Evolutionary conservation across 345 rosid genomes (phyloP).

Genomic region (Balakata baccata): DNA sequence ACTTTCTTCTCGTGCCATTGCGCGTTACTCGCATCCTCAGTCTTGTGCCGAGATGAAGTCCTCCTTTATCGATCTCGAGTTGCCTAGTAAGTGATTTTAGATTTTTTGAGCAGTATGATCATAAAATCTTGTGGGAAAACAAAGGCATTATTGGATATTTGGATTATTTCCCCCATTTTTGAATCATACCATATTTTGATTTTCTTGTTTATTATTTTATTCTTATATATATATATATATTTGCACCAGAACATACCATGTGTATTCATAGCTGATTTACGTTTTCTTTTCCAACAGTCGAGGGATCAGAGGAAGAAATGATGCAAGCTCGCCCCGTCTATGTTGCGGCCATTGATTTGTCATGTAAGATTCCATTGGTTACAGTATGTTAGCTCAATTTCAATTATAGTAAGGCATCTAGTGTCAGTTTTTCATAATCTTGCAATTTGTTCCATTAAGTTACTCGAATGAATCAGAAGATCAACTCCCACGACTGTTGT

Average conservation of each 20-base stretch:
- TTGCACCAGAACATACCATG: no score
- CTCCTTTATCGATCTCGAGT: conserved; percentile 88
- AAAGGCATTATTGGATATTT: no score
- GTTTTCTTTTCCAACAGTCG: conserved; percentile 41
- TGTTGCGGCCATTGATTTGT: conserved; percentile 88
- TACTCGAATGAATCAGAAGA: conserved; percentile 5
- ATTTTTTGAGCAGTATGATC: no score
- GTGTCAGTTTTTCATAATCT: not conserved
- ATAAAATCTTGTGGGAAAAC: no score
- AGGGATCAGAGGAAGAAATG: conserved; percentile 76
- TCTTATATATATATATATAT: no score
- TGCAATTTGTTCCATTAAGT: not conserved
- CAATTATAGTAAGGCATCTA: not conserved
- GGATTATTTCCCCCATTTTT: not conserved
- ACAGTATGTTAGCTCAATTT: not conserved
- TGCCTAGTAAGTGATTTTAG: conserved; percentile 50
- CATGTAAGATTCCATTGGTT: conserved; percentile 51
- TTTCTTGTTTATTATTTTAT: not conserved
- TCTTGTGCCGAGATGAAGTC: conserved; percentile 87
- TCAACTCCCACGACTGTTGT: not conserved
- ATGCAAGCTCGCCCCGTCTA: conserved; percentile 80
- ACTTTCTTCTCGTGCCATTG: conserved; percentile 63
- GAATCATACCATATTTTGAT: not conserved
- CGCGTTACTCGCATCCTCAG: conserved; percentile 75
- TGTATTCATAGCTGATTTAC: not conserved